These are phyloP conservation scores for Saturnispora bothae DNA, from an alignment of 805 yeast species.

Conservation along the genomic window DNA sequence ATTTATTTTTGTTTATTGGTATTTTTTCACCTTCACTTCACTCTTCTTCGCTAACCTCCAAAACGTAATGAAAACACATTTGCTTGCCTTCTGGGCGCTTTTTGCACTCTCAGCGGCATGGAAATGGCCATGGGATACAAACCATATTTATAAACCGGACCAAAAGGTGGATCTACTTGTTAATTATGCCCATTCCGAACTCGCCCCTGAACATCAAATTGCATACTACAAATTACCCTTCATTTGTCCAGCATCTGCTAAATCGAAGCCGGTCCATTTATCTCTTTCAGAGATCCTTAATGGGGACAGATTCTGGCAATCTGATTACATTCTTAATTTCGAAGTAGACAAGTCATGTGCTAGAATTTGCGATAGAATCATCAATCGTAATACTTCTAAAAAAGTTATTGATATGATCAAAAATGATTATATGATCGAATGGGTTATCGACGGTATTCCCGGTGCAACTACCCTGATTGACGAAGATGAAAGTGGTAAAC, in stretches of 20 bases:
- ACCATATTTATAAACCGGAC: constrained; percentile 34
- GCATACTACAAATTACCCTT: constrained; percentile 71
- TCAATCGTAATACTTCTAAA: constrained; percentile 38
- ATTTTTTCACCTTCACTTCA: background rate
- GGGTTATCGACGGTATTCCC: constrained; percentile 77
- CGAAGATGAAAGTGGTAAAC: constrained; percentile 38
- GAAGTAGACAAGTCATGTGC: constrained; percentile 58
- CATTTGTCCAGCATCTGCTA: constrained; percentile 56
- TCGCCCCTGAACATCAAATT: constrained; percentile 58
- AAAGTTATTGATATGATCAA: constrained; percentile 53
- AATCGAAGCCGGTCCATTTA: constrained; percentile 50
- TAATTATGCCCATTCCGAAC: constrained; percentile 69
- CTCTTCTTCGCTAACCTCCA: background rate
- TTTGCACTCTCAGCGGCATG: constrained; percentile 3
- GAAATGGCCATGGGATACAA: constrained; percentile 24
- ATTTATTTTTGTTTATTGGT: too few species aligned
- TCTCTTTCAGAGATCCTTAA: constrained; percentile 68
- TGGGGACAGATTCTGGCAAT: constrained; percentile 73
- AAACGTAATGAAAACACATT: background rate
- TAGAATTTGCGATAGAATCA: constrained; percentile 57
- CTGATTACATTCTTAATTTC: constrained; percentile 57
- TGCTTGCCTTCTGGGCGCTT: background rate
- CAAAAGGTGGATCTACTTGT: constrained; percentile 61
- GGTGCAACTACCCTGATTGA: constrained; percentile 77
- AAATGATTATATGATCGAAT: constrained; percentile 67